These are phyloP conservation scores for Podospora comata DNA, from an alignment of 495 filamentous ascomycete genomes.

Conservation along the genomic window DNA sequence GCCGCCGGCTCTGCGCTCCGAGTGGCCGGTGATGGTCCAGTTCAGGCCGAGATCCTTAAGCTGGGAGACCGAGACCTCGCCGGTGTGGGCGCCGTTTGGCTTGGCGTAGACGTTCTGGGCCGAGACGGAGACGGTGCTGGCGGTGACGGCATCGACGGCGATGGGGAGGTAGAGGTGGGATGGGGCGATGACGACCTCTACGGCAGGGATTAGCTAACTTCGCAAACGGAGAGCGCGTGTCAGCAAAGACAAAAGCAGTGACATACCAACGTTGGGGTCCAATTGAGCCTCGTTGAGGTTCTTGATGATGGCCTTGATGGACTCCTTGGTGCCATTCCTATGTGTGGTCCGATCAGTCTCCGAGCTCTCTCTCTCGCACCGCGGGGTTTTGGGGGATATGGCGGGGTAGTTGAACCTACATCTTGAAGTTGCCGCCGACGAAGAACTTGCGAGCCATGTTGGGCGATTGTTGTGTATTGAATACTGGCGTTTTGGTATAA, in stretches of 20 bases:
- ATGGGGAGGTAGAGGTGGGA: slow-evolving; percentile 87
- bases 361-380: slow-evolving; percentile 23
- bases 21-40: slow-evolving; percentile 91
- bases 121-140: slow-evolving; percentile 65
- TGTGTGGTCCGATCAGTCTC: slow-evolving; percentile 21
- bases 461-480: slow-evolving; percentile 26
- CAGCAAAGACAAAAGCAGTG: not conserved
- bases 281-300: slow-evolving; percentile 78
- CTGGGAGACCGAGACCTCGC: slow-evolving; percentile 89
- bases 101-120: slow-evolving; percentile 97
- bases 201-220: slow-evolving; percentile 8
- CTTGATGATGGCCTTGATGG: slow-evolving; percentile 81
- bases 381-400: slow-evolving; percentile 30
- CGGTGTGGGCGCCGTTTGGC: slow-evolving; percentile 94
- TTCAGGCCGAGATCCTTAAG: slow-evolving; percentile 80
- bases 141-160: slow-evolving; percentile 63
- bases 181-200: slow-evolving; percentile 92
- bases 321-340: slow-evolving; percentile 88
- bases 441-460: slow-evolving; percentile 96
- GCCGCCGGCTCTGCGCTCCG: slow-evolving; percentile 80
- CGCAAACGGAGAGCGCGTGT: too few species aligned
- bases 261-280: slow-evolving; percentile 63
- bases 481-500: not conserved
- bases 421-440: slow-evolving; percentile 99
- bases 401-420: slow-evolving; percentile 51